A percentile compares a stretch with the other conserved stretches of the same genome.
These are phyloP conservation scores for Ceratobasidium sp. DNA, from an alignment of 1,284 basidiomycete species.

Conservation along the genomic window DNA sequence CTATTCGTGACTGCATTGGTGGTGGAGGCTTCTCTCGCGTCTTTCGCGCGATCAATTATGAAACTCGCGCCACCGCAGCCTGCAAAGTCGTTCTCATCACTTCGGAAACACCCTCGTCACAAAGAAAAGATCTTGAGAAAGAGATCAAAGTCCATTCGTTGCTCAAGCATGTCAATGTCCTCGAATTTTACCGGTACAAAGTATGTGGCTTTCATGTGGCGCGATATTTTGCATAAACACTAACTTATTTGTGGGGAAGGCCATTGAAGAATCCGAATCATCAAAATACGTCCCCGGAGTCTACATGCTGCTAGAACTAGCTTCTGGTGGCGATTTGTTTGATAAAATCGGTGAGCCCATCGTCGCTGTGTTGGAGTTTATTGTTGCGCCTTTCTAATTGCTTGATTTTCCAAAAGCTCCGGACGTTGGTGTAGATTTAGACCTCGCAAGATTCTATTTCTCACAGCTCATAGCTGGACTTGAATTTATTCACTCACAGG, in stretches of 20 bases:
- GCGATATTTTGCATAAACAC: not conserved
- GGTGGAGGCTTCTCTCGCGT: slow-evolving; percentile 85
- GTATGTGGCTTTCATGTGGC: slow-evolving; percentile 2
- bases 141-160: slow-evolving; percentile 91
- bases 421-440: slow-evolving; percentile 86
- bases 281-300: slow-evolving; percentile 74
- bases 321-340: slow-evolving; percentile 93
- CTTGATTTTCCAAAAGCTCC: slow-evolving; percentile 61
- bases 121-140: slow-evolving; percentile 85
- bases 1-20: slow-evolving; percentile 69
- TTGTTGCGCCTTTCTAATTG: not conserved
- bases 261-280: slow-evolving; percentile 73
- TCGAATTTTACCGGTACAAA: slow-evolving; percentile 66
- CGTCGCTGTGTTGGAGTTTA: not conserved
- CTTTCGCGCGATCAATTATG: slow-evolving; percentile 76
- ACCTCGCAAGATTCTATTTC: slow-evolving; percentile 92
- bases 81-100: slow-evolving; percentile 83
- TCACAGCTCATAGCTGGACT: slow-evolving; percentile 84
- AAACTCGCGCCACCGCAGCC: slow-evolving; percentile 73
- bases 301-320: slow-evolving; percentile 93
- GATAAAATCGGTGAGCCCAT: slow-evolving; percentile 89
- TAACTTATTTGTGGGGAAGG: slow-evolving; percentile 55
- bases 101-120: slow-evolving; percentile 62
- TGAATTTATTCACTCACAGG: slow-evolving; percentile 84
- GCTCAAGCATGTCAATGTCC: slow-evolving; percentile 82